A percentile compares a stretch with the other conserved stretches of the same genome.
phyloP scores from a whole-genome alignment of 306 rosid species.

The Quercus rubra region DNA sequence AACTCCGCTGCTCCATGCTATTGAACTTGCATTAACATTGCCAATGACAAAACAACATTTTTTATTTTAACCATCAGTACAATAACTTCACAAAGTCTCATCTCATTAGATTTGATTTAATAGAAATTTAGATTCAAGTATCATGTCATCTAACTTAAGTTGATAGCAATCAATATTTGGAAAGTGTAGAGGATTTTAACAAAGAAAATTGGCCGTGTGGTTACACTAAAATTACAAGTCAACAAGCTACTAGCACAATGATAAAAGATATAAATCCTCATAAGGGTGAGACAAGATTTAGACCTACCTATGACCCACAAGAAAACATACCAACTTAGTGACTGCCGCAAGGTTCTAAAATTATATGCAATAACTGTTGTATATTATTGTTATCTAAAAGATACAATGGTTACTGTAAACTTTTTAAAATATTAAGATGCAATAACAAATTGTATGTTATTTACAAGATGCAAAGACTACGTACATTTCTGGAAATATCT shows the following conservation, averaged over 20 bases:
- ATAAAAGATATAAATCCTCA: neutral
- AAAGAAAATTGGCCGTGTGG: neutral
- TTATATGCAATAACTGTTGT: neutral
- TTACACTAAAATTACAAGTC: neutral
- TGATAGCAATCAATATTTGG: neutral
- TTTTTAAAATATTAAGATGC: neutral
- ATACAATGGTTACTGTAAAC: neutral
- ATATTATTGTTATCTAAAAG: neutral
- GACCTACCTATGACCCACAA: neutral
- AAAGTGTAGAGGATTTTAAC: neutral
- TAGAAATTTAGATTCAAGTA: neutral
- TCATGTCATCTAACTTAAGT: neutral
- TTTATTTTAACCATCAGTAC: neutral
- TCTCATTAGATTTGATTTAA: neutral
- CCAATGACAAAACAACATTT: neutral
- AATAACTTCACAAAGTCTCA: neutral
- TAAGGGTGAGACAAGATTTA: neutral
- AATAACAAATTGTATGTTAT: neutral
- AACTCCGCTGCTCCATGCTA: neutral
- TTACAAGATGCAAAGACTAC: neutral
- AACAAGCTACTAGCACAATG: neutral
- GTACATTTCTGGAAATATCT: neutral
- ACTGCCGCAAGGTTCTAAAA: neutral
- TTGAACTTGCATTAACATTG: neutral
- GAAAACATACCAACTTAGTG: neutral